Evolutionary conservation across 1,284 basidiomycete genomes (phyloP).

Genomic region (Cryptococcus sp.): DNA sequence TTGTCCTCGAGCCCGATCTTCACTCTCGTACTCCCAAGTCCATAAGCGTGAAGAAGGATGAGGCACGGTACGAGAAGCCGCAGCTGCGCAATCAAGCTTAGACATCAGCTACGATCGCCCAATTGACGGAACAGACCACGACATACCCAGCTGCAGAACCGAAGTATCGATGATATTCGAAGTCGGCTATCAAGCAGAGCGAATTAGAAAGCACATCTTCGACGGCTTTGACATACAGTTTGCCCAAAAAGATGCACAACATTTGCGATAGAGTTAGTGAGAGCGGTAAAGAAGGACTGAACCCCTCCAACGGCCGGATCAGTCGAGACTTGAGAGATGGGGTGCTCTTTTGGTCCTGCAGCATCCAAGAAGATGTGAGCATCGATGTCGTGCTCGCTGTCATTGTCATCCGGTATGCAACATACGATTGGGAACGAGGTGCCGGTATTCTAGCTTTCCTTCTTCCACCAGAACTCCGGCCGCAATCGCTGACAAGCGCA

Average conservation of each 20-base stretch:
- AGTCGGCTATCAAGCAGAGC: background rate
- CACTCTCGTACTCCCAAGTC: slow-evolving; percentile 3
- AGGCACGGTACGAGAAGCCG: too few relatives aligned
- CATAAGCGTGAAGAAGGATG: background rate
- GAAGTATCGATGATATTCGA: background rate
- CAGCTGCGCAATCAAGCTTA: too few relatives aligned
- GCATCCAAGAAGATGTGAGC: background rate
- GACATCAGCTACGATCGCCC: too few relatives aligned
- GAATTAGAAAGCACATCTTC: background rate
- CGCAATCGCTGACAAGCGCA: slow-evolving; percentile 1
- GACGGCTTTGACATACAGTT: background rate
- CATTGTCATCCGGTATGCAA: background rate
- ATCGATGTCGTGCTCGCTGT: background rate
- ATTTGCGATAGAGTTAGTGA: background rate
- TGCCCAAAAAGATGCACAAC: slow-evolving; percentile 1
- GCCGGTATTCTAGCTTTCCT: background rate
- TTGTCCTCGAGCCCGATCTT: background rate
- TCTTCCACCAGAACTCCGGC: slow-evolving; percentile 3
- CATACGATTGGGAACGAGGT: slow-evolving; percentile 3
- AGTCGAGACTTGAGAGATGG: background rate
- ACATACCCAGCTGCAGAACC: background rate
- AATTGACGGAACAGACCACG: background rate
- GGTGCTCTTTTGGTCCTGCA: slow-evolving; percentile 9
- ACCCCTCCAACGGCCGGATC: background rate
- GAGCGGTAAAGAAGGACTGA: slow-evolving; percentile 3